phyloP scores from a whole-genome alignment of 2,329 filamentous ascomycete genomes.

The Hypoxylon sp. region DNA sequence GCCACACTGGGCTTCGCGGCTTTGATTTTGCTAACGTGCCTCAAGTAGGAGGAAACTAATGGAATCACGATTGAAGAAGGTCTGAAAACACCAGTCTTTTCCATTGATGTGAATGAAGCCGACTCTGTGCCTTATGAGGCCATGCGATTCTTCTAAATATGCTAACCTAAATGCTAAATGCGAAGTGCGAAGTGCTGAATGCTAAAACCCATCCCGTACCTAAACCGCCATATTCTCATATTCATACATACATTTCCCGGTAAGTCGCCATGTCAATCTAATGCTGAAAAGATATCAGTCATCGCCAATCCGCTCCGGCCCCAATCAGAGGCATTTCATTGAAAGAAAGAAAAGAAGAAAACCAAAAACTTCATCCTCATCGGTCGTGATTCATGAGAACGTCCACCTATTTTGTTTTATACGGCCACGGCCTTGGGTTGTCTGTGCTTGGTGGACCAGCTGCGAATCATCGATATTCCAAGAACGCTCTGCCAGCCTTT shows the following conservation, averaged over 20 bases:
- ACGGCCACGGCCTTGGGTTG: constrained; percentile 30
- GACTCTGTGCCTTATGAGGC: neutral
- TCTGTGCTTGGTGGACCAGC: constrained; percentile 30
- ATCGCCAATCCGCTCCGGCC: neutral
- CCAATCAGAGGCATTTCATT: neutral
- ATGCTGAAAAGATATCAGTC: constrained; percentile 5
- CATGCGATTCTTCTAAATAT: constrained; percentile 25
- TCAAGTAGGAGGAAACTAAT: constrained; percentile 7
- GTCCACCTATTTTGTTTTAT: constrained; percentile 2
- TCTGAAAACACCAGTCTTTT: neutral
- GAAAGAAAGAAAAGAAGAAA: neutral
- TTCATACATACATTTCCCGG: constrained; percentile 18
- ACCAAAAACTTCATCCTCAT: neutral
- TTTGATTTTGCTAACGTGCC: constrained; percentile 6
- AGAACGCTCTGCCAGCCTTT: constrained; percentile 38
- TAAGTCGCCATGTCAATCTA: constrained; percentile 23
- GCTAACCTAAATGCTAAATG: constrained; percentile 6
- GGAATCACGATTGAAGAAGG: neutral
- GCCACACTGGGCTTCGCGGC: neutral
- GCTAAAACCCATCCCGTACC: constrained; percentile 7
- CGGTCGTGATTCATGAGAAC: neutral
- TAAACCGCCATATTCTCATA: constrained; percentile 8
- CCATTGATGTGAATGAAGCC: neutral
- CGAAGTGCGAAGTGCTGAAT: constrained; percentile 11
- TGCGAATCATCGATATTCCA: constrained; percentile 30